Evolutionary conservation across 441 rosid species (phyloP).

Genomic region (Croton laevigatus): DNA sequence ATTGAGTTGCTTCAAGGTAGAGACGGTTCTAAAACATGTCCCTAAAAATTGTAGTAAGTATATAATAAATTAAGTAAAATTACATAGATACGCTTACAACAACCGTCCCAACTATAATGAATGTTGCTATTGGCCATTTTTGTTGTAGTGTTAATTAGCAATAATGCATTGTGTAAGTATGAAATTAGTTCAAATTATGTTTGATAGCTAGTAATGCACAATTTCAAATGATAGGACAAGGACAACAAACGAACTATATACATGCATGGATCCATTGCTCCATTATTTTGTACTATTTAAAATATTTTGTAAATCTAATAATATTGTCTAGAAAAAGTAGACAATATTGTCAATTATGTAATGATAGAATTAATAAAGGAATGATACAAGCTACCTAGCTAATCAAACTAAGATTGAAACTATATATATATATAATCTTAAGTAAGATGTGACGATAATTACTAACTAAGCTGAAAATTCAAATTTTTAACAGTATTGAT

Average conservation of each 20-base stretch:
- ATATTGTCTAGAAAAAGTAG: background rate
- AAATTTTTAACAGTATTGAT: background rate
- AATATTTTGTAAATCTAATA: background rate
- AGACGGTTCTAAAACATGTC: too few relatives aligned
- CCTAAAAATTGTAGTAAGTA: too few relatives aligned
- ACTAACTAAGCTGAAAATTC: background rate
- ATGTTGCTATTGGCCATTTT: too few relatives aligned
- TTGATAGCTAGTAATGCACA: slow-evolving; percentile 6
- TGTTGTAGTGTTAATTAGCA: too few relatives aligned
- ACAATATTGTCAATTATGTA: slow-evolving; percentile 15
- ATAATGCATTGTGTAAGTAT: background rate
- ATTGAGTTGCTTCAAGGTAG: too few relatives aligned
- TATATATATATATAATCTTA: background rate
- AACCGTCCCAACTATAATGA: too few relatives aligned
- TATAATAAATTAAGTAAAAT: too few relatives aligned
- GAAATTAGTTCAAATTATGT: background rate
- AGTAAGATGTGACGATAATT: background rate
- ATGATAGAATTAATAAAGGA: slow-evolving; percentile 10
- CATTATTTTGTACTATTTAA: background rate
- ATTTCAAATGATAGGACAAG: slow-evolving; percentile 10
- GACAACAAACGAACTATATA: slow-evolving; percentile 11
- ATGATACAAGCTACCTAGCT: background rate
- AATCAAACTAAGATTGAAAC: slow-evolving; percentile 7
- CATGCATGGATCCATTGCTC: slow-evolving; percentile 1
- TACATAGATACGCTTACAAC: too few relatives aligned